A percentile compares a stretch with the other conserved stretches of the same genome.
These are phyloP conservation scores for Colletotrichum filicis DNA, from an alignment of 2,329 filamentous ascomycete genomes.

Conservation along the genomic window DNA sequence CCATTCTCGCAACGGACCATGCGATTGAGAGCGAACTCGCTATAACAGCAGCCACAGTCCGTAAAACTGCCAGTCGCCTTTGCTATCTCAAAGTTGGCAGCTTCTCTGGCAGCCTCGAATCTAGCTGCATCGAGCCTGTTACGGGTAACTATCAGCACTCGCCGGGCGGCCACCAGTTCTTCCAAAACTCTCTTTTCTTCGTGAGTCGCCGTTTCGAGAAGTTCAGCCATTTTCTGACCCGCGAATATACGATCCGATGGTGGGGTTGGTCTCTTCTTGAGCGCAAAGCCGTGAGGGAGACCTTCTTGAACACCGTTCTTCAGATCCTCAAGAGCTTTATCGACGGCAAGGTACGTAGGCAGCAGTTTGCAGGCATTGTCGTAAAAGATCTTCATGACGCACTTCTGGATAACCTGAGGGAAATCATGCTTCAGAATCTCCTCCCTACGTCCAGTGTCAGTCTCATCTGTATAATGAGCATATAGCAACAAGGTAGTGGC, in stretches of 20 bases:
- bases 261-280: slow-evolving; percentile 44
- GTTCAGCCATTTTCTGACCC: slow-evolving; percentile 37
- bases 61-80: slow-evolving; percentile 61
- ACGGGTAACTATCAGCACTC: slow-evolving; percentile 22
- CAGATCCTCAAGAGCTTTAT: slow-evolving; percentile 33
- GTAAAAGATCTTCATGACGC: slow-evolving; percentile 39
- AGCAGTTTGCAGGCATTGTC: slow-evolving; percentile 45
- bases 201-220: slow-evolving; percentile 21
- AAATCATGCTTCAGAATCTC: slow-evolving; percentile 50
- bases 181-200: slow-evolving; percentile 45
- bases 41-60: slow-evolving; percentile 82
- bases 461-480: not conserved
- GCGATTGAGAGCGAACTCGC: slow-evolving; percentile 72
- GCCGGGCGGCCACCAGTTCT: slow-evolving; percentile 53
- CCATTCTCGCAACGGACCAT: slow-evolving; percentile 73
- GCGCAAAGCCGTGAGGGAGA: slow-evolving; percentile 36
- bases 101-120: slow-evolving; percentile 48
- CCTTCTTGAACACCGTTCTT: not conserved
- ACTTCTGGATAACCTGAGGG: slow-evolving; percentile 41
- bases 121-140: slow-evolving; percentile 36
- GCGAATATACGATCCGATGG: slow-evolving; percentile 36
- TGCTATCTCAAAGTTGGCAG: slow-evolving; percentile 53
- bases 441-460: slow-evolving; percentile 12
- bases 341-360: slow-evolving; percentile 47
- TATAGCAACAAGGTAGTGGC: not conserved